Percentiles rank a stretch among this genome's conserved stretches.
Evolutionary conservation across 1,284 basidiomycete genomes (phyloP).

Genomic region (Pseudozyma hubeiensis): DNA sequence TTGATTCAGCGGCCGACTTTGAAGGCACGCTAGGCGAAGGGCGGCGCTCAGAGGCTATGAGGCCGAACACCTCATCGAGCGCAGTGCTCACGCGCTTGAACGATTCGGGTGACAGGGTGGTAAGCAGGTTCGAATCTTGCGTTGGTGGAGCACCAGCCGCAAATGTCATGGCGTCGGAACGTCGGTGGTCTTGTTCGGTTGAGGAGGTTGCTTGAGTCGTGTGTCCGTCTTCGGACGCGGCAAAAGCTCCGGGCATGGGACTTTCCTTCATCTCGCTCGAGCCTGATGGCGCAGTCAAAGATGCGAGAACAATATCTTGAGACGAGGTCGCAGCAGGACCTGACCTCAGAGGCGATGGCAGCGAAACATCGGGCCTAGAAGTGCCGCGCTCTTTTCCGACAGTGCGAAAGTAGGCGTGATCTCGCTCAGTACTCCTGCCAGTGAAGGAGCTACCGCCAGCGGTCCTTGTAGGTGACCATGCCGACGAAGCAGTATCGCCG

Average conservation of each 20-base stretch:
- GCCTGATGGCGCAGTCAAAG: not conserved
- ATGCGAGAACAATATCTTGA: not conserved
- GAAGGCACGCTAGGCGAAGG: conserved; percentile 4
- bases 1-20: not conserved
- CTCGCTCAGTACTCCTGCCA: conserved; percentile 49
- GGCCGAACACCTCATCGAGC: conserved; percentile 58
- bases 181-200: not conserved
- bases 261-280: not conserved
- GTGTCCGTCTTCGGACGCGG: not conserved
- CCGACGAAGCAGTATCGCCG: conserved; percentile 6
- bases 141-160: conserved; percentile 13
- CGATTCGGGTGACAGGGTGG: conserved; percentile 56
- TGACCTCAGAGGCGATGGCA: not conserved
- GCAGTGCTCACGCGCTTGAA: conserved; percentile 64
- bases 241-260: conserved; percentile 34
- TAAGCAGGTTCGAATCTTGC: conserved; percentile 40
- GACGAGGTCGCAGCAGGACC: not conserved
- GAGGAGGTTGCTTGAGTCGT: not conserved
- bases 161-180: not conserved
- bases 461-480: conserved; percentile 14
- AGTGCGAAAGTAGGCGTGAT: conserved; percentile 53
- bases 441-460: conserved; percentile 46
- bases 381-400: conserved; percentile 32
- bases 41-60: conserved; percentile 43
- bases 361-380: conserved; percentile 11